These are phyloP conservation scores for Basidioascus undulatus DNA, from an alignment of 768 basidiomycete species.

Conservation along the genomic window DNA sequence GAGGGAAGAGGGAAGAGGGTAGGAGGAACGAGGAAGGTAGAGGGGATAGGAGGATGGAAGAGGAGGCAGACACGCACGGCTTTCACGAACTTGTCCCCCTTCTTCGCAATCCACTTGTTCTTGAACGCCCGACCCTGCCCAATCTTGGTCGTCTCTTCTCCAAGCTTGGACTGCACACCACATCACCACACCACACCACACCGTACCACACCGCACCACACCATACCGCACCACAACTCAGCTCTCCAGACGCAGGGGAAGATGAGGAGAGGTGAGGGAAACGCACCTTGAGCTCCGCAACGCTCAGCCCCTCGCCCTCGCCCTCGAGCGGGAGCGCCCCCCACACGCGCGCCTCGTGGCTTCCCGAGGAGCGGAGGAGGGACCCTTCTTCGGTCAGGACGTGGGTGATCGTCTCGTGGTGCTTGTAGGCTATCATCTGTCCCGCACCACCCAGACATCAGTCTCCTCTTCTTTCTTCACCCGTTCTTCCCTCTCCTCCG, in stretches of 20 bases:
- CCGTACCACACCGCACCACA: background rate
- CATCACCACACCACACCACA: slow-evolving; percentile 1
- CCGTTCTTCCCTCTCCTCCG: too few relatives aligned
- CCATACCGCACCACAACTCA: background rate
- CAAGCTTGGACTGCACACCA: slow-evolving; percentile 32
- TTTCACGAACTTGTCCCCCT: slow-evolving; percentile 59
- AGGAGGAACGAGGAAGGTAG: background rate
- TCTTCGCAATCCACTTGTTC: slow-evolving; percentile 85
- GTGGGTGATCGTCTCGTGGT: slow-evolving; percentile 51
- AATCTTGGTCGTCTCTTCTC: slow-evolving; percentile 70
- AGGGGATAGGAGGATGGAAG: background rate
- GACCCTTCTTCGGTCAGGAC: slow-evolving; percentile 57
- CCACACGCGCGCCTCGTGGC: slow-evolving; percentile 93
- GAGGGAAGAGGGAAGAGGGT: background rate
- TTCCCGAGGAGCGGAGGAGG: slow-evolving; percentile 54
- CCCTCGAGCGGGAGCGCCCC: slow-evolving; percentile 48
- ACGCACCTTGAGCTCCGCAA: slow-evolving; percentile 39
- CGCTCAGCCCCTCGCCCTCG: slow-evolving; percentile 37
- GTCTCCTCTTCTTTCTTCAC: too few relatives aligned
- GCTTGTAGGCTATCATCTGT: slow-evolving; percentile 63
- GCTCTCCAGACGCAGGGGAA: background rate
- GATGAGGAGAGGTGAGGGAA: background rate
- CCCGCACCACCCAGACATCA: too few relatives aligned
- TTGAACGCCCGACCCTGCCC: slow-evolving; percentile 93
- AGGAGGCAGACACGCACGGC: slow-evolving; percentile 47